Base-by-base conservation (phyloP, 1,139 yeast species). In the Zygoascus hellenicus region DNA sequence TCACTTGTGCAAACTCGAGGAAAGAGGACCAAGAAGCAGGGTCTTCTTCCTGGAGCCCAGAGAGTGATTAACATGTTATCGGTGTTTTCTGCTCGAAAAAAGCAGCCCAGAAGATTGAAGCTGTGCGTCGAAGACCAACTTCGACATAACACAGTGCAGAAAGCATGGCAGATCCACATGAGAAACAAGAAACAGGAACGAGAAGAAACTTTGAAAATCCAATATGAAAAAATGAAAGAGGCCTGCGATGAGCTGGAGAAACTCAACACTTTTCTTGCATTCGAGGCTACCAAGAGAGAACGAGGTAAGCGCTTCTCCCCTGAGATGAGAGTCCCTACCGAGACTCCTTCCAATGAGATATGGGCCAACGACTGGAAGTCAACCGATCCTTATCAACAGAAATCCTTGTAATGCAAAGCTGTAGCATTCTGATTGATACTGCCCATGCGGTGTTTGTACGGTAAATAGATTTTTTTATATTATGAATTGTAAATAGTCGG, bases 301-400 rank as follows among this genome's bases (percentile, higher is more conserved):
- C 61, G 63, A 37, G 72, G 73, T 50, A 76, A 75, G 48, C 56
- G 69, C 39, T 66, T 67, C 49, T 55, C 64, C 16, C 62, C 64
- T 2, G 96, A 90, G 59, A 66, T 88, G 69, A 78, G 95, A 62
- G 79, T 86, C 4, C 97, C 98, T 31, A 85, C 96, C 1, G 95
- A 89, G 48, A 87, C 73, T 53, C 98, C 98, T n/a, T 84, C 97
- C 36, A 80, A 78, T 59, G 75, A 77, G 53, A 75, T 87, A 28
- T 90, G 97, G 97, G 79, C 81, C 50, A 77, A 79, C 60, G 80
- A 82, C 56, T 86, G 75, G 75, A 57, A 71, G 59, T 58, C 58
- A 9, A 47, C 50, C 28, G 56, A 53, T 42, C 41, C 45, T 10
- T 43, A 43, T 19, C 46, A 39, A 34, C 45, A 46, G 31, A 32